phyloP scores from a whole-genome alignment of 2,329 filamentous ascomycete genomes.

The Rhinocladiella mackenziei region DNA sequence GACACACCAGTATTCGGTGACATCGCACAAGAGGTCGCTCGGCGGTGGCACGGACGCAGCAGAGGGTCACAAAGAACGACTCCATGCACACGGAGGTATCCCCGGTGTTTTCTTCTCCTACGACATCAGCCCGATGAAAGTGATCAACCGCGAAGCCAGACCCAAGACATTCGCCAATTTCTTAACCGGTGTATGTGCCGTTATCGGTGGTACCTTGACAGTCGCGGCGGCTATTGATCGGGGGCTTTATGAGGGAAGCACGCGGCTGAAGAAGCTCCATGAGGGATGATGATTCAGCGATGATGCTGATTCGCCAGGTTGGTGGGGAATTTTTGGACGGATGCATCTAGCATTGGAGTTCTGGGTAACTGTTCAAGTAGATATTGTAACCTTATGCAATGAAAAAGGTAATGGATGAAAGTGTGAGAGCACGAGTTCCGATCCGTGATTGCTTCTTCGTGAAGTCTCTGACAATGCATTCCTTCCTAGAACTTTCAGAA shows the following conservation, averaged over 20 bases:
- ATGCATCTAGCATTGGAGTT: conserved; percentile 15
- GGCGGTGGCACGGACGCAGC: conserved; percentile 76
- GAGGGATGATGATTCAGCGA: conserved; percentile 42
- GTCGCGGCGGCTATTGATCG: conserved; percentile 92
- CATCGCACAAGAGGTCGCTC: conserved; percentile 88
- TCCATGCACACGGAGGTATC: conserved; percentile 87
- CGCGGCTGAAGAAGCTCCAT: conserved; percentile 82
- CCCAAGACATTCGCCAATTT: conserved; percentile 89
- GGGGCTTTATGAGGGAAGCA: conserved; percentile 81
- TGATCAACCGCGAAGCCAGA: conserved; percentile 90
- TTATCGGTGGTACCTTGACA: conserved; percentile 90
- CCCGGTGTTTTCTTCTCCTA: conserved; percentile 99
- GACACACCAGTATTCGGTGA: conserved; percentile 97
- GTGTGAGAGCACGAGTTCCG: neutral
- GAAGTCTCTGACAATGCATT: too few species aligned
- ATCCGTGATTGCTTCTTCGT: too few species aligned
- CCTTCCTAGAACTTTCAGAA: too few species aligned
- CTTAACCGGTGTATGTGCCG: conserved; percentile 87
- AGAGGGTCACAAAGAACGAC: conserved; percentile 85
- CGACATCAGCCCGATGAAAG: conserved; percentile 99
- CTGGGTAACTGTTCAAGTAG: neutral
- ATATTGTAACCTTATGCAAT: neutral
- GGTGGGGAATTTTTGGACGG: neutral
- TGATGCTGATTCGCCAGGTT: conserved; percentile 1
- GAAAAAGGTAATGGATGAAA: too few species aligned